Base-by-base conservation (phyloP, 2,329 filamentous ascomycete species). In the Cylindrodendrum hubeiense region DNA sequence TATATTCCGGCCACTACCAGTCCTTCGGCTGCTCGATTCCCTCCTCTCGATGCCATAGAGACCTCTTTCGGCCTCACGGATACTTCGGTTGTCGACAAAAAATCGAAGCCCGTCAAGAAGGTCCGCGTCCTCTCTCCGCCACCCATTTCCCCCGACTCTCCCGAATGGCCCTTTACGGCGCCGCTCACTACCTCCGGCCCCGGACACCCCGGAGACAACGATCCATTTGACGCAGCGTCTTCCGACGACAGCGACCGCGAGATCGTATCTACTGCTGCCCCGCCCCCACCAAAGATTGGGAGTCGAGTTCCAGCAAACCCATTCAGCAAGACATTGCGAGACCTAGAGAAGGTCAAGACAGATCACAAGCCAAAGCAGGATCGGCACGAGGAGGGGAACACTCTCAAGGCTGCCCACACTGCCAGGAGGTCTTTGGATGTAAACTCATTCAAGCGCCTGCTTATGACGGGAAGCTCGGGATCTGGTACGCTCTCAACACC, bases 371-470 rank as follows among this genome's bases (percentile, higher is more conserved):
- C 80, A 22, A 71, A 75, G 55, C 63, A 71, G 43, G 75, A 79
- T 67, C 67, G 71, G 33, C 71, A 67, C 72, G 77, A 70, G 59
- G 78, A 70, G 72, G 79, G 66, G 13, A 75, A 65, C 61, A 75
- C 67, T 10, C 74, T 79, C 52, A 79, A 77, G 66, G 77, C 75
- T 34, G 74, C 74, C 30, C 75, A 77, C 44, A 68, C 75, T 2
- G 71, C 69, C 19, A 84, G 81, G 69, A 80, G 77, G 19, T 85
- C 88, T 0, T 79, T 95, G 67, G 92, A 96, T 75, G 93, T 95
- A 1, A 89, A 93, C 75, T 90, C 92, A 8, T 96, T 96, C 80
- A 90, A 90, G 74, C 86, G 90, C 64, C 80, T 96, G 66, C 84
- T 96, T 51, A 84, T 96, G 81, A 96, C 92, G 0, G 93, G 93